A percentile compares a stretch with the other conserved stretches of the same genome.
These are phyloP conservation scores for Sporobolomyces pararoseus DNA, from an alignment of 768 basidiomycete species.

Conservation along the genomic window DNA sequence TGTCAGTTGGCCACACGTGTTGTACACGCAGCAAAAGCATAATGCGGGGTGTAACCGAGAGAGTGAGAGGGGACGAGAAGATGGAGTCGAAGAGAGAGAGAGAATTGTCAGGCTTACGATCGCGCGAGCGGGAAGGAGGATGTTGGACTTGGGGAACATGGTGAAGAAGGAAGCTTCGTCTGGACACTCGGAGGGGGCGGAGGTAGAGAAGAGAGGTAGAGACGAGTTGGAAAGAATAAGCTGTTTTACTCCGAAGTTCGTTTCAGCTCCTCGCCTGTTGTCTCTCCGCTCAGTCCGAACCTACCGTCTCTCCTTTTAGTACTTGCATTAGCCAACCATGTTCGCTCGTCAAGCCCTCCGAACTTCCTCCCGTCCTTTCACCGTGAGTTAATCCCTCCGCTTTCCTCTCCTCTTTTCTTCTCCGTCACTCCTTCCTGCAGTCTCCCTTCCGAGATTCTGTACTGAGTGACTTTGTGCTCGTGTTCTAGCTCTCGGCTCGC, in stretches of 20 bases:
- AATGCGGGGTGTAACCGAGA: not conserved
- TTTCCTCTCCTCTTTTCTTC: not conserved
- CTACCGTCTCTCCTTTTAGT: no score
- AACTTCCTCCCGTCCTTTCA: constrained; percentile 13
- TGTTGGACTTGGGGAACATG: constrained; percentile 28
- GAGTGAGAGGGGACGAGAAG: not conserved
- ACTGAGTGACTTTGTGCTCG: not conserved
- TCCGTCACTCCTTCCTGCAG: not conserved
- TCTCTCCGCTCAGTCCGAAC: not conserved
- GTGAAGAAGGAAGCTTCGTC: not conserved
- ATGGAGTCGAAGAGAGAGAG: not conserved
- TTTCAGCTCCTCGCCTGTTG: no score
- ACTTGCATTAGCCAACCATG: constrained; percentile 2
- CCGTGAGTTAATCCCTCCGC: constrained; percentile 15
- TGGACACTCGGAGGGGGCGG: not conserved
- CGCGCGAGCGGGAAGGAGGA: constrained; percentile 23
- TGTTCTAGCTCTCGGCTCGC: not conserved
- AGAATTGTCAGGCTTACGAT: constrained; percentile 15
- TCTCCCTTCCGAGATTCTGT: not conserved
- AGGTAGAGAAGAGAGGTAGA: no score
- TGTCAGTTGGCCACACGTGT: not conserved
- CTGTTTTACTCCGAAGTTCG: no score
- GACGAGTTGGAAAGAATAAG: no score
- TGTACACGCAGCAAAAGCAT: no score
- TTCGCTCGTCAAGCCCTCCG: constrained; percentile 31